phyloP scores from a whole-genome alignment of 257 asterid species.

The Galeopsis tetrahit region DNA sequence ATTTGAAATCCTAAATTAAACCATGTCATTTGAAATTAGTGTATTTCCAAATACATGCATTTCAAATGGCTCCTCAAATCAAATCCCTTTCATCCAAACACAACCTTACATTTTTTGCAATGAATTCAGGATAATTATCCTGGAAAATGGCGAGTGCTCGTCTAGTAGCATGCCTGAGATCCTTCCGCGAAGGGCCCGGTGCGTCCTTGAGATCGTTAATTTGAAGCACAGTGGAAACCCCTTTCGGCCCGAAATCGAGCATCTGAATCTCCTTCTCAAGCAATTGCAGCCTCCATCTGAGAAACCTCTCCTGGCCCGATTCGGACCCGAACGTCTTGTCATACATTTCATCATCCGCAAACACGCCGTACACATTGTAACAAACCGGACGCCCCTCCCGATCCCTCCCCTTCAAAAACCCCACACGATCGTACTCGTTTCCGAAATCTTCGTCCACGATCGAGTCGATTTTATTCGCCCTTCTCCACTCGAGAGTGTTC shows the following conservation, averaged over 20 bases:
- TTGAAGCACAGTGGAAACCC: constrained; percentile 51
- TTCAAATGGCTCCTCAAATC: too few relatives aligned
- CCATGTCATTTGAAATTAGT: too few relatives aligned
- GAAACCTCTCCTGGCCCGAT: constrained; percentile 51
- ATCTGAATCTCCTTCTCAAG: constrained; percentile 60
- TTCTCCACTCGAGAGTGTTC: constrained; percentile 58
- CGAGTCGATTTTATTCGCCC: constrained; percentile 46
- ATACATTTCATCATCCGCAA: constrained; percentile 49
- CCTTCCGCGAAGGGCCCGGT: constrained; percentile 60
- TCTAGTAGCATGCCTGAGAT: constrained; percentile 50
- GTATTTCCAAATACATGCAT: too few relatives aligned
- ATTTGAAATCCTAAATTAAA: too few relatives aligned
- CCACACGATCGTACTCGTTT: constrained; percentile 38
- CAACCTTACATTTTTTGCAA: constrained; percentile 63
- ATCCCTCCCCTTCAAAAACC: constrained; percentile 53
- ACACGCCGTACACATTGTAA: constrained; percentile 63
- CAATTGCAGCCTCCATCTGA: constrained; percentile 70
- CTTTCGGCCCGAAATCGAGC: constrained; percentile 61
- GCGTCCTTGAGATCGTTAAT: constrained; percentile 64
- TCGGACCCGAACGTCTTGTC: constrained; percentile 51
- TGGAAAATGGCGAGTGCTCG: constrained; percentile 55
- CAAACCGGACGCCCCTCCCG: constrained; percentile 65
- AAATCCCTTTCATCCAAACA: too few relatives aligned
- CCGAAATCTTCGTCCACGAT: constrained; percentile 59
- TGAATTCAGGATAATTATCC: constrained; percentile 74